Conservation (phyloP, 2,329 filamentous ascomycete species). For the Cladosporium sp. region DNA sequence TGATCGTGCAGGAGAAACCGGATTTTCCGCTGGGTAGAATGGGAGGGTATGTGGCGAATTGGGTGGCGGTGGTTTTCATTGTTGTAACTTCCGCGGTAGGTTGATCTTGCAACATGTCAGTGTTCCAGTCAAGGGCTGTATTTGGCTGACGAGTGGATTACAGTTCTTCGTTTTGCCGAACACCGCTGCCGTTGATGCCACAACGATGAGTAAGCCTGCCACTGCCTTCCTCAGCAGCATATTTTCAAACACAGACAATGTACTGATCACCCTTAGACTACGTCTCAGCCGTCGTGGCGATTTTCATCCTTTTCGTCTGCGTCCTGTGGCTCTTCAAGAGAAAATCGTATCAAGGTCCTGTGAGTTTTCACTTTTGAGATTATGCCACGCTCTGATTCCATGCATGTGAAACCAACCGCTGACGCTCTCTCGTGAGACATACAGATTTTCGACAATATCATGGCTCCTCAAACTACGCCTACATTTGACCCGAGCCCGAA, state of each 20-base stretch:
- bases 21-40: background rate
- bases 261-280: conserved; percentile 4
- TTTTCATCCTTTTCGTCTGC: conserved; percentile 2
- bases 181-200: background rate
- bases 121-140: too few relatives aligned
- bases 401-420: too few relatives aligned
- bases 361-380: too few relatives aligned
- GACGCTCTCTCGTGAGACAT: too few relatives aligned
- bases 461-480: too few relatives aligned
- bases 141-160: background rate
- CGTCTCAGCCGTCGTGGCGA: conserved; percentile 4
- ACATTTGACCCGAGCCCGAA: too few relatives aligned
- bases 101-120: background rate
- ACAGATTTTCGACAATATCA: too few relatives aligned
- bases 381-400: too few relatives aligned
- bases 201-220: background rate
- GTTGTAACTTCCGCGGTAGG: conserved; percentile 1
- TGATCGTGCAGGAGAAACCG: background rate
- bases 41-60: background rate
- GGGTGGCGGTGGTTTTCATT: background rate
- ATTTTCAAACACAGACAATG: too few relatives aligned
- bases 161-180: conserved; percentile 1
- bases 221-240: too few relatives aligned
- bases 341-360: conserved; percentile 5
- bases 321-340: conserved; percentile 1